Conservation (phyloP, 2,329 filamentous ascomycete species). For the Volutella citrinella region DNA sequence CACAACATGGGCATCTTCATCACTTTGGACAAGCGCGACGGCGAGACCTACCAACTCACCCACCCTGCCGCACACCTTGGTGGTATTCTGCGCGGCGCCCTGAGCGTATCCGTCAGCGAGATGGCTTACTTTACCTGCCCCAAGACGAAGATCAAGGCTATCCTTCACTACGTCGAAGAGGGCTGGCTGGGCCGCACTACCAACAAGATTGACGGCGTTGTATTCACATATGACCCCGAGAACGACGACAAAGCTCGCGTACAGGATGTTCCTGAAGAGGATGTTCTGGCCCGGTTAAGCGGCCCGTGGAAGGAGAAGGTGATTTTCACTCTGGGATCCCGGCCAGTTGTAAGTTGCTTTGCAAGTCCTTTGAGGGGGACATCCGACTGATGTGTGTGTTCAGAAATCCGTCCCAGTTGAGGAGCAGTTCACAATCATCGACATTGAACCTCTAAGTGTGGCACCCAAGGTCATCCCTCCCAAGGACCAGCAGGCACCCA, state of each 20-base stretch:
- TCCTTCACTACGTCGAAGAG: conserved; percentile 90
- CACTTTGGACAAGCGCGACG: conserved; percentile 71
- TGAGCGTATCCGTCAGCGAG: conserved; percentile 88
- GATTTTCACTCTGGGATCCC: conserved; percentile 57
- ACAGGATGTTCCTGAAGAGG: conserved; percentile 81
- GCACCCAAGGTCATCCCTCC: conserved; percentile 78
- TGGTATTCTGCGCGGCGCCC: conserved; percentile 79
- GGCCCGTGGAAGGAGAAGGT: conserved; percentile 81
- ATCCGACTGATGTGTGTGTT: too few relatives aligned
- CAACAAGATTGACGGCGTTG: conserved; percentile 85
- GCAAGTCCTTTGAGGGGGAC: too few relatives aligned
- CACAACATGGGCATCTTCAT: conserved; percentile 97
- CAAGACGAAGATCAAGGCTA: conserved; percentile 87
- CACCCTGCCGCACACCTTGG: conserved; percentile 93
- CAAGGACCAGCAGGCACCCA: conserved; percentile 72
- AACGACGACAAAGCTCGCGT: conserved; percentile 78
- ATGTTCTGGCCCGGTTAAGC: conserved; percentile 77
- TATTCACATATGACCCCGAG: conserved; percentile 86
- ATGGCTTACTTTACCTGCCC: conserved; percentile 84
- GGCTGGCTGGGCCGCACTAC: conserved; percentile 91
- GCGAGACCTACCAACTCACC: conserved; percentile 92
- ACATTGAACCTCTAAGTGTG: conserved; percentile 79
- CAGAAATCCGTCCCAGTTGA: conserved; percentile 47
- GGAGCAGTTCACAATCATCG: conserved; percentile 74
- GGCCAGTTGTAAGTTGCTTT: conserved; percentile 63